These are phyloP conservation scores for Vitellaria paradoxa DNA, from an alignment of 179 eudicot species.

Conservation along the genomic window DNA sequence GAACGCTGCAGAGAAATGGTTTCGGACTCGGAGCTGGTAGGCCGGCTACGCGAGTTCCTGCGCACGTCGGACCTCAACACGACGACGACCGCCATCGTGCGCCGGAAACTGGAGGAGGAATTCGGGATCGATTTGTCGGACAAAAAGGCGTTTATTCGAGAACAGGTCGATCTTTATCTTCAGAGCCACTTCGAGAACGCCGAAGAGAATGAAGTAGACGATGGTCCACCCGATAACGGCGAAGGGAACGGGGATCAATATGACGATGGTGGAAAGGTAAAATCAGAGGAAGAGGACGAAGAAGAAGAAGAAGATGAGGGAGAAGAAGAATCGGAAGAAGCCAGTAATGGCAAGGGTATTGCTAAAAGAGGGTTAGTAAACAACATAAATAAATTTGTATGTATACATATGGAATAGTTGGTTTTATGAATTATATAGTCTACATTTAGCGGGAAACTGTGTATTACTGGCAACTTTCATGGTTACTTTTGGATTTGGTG, in stretches of 20 bases:
- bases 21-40: constrained; percentile 59
- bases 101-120: constrained; percentile 65
- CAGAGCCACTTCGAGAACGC: constrained; percentile 41
- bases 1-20: constrained; percentile 24
- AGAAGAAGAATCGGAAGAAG: constrained; percentile 23
- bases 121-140: constrained; percentile 77
- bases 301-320: no score
- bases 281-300: not conserved
- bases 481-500: no score
- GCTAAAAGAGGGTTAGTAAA: constrained; percentile 26
- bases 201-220: constrained; percentile 33
- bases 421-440: no score
- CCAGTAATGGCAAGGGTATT: constrained; percentile 17
- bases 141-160: constrained; percentile 59
- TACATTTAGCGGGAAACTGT: no score
- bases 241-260: constrained; percentile 14
- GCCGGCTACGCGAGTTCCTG: constrained; percentile 49
- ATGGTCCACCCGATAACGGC: constrained; percentile 15
- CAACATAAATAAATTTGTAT: no score
- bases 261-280: constrained; percentile 22
- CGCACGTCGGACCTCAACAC: constrained; percentile 62
- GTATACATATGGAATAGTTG: no score
- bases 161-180: constrained; percentile 63
- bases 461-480: no score
- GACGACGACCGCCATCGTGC: constrained; percentile 60